Evolutionary conservation across 306 rosid genomes (phyloP).

Genomic region (Quercus aquifolioides): DNA sequence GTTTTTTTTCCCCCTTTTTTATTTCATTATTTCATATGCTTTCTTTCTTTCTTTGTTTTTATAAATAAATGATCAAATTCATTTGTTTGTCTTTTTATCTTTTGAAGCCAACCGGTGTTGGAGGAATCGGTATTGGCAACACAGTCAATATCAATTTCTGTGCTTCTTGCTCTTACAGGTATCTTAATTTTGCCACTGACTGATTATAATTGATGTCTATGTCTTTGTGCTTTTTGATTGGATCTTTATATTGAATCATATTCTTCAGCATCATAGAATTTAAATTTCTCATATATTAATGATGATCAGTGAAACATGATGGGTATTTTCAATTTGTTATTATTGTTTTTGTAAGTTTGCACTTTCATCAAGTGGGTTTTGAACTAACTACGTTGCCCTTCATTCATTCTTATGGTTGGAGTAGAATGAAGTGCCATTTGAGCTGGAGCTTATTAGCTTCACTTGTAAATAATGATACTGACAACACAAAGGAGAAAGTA

Average conservation of each 20-base stretch:
- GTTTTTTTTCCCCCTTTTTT: conserved; percentile 5
- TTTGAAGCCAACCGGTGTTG: conserved; percentile 38
- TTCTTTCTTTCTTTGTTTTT: background rate
- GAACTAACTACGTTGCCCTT: no score
- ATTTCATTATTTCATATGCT: background rate
- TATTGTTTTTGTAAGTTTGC: no score
- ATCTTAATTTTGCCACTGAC: background rate
- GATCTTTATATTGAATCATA: background rate
- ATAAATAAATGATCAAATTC: background rate
- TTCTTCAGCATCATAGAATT: background rate
- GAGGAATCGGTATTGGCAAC: conserved; percentile 54
- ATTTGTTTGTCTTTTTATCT: conserved; percentile 1
- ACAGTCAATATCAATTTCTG: conserved; percentile 59
- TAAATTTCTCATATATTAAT: background rate
- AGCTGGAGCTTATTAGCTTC: no score
- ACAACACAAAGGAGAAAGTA: background rate
- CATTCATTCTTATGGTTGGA: no score
- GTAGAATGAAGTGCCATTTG: no score
- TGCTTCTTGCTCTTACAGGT: conserved; percentile 80
- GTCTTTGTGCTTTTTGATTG: background rate
- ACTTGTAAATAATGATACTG: background rate
- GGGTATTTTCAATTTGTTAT: background rate
- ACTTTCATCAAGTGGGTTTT: no score
- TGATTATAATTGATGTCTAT: background rate
- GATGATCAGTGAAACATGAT: background rate